Conservation (phyloP, 1,284 basidiomycete genomes). For the Cryptococcus jaspeensis region DNA sequence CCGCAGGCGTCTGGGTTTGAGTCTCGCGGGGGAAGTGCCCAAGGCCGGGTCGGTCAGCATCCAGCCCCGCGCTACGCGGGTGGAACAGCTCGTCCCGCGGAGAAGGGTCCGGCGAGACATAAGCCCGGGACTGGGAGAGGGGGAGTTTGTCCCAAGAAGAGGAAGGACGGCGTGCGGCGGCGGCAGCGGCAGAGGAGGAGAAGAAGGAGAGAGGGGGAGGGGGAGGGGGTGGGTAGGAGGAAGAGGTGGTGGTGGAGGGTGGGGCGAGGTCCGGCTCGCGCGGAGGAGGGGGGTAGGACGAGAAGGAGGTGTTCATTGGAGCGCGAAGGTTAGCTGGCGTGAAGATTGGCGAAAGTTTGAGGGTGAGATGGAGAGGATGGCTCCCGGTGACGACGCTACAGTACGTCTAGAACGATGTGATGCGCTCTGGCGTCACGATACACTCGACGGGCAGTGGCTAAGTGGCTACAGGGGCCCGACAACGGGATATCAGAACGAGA, state of each 20-base stretch:
- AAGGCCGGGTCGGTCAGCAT: not conserved
- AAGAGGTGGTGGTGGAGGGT: not conserved
- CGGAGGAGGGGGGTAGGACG: not conserved
- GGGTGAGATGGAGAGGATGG: not conserved
- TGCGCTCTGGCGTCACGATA: no score
- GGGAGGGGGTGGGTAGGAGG: not conserved
- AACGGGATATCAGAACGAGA: no score
- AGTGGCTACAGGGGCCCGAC: no score
- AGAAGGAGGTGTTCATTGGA: not conserved
- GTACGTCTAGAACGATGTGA: no score
- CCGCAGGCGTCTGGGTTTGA: not conserved
- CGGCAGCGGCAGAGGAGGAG: conserved; percentile 2
- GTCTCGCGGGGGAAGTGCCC: not conserved
- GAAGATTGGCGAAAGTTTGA: not conserved
- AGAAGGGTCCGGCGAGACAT: conserved; percentile 24
- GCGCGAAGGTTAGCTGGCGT: not conserved
- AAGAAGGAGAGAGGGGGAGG: not conserved
- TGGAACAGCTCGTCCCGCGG: conserved; percentile 10
- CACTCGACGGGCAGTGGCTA: no score
- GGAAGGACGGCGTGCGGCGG: not conserved
- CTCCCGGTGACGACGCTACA: no score
- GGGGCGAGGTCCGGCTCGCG: not conserved
- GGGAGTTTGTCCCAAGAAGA: conserved; percentile 10
- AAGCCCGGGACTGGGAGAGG: conserved; percentile 16
- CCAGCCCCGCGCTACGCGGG: not conserved